Base-by-base conservation (phyloP, 192 early-diverging fungal genomes). In the Coemansia sp. region DNA sequence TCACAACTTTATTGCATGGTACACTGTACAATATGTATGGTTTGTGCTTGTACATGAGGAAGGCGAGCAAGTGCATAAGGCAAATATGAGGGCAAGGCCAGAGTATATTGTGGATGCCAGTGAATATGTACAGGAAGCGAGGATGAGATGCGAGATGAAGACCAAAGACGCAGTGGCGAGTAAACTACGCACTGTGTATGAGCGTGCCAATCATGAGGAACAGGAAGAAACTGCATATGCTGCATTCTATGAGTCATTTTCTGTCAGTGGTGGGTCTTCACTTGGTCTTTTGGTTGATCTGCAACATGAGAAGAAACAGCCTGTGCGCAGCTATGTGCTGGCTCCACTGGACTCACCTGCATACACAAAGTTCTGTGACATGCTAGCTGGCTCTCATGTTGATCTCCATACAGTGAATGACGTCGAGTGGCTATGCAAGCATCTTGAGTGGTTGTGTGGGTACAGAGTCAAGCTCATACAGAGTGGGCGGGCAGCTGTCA, bases 1-100 rank as follows among this genome's bases (percentile, higher is more conserved):
- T 37, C 47, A 61, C 36, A 23, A 53, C 17, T 78, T 78, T 56
- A 40, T 66, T 12, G 21, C 10, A 6, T 78, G 75, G 75, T 78
- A 78, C 52, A 54, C 60, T 8, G 23, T 60, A 15, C 75, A 78
- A 63, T 68, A 72, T 12, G 24, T 72, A n/a, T 78, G 75, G 75
- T 78, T 66, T 66, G 66, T 72, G 11, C 49, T 68, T 6, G 38
- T 37, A 3, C 53, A 64, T 17, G 63, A 66, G 8, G 37, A 53
- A 3, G 66, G 66, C 1, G 49, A n/a, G 9, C 5, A 0, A 0
- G 46, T 68, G 46, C 49, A 61, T n/a, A 47, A 17, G 20, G 14
- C 5, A 1, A 67, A 64, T 24, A 21, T 9, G 3, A 4, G 10
- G 18, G 5, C 1, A n/a, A 9, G 9, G 5, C 62, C 62, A 2